Evolutionary conservation across 2,329 filamentous ascomycete genomes (phyloP), one percentile per base, ranked within the genome.

Genomic region (Proliferodiscus dingleyae): DNA sequence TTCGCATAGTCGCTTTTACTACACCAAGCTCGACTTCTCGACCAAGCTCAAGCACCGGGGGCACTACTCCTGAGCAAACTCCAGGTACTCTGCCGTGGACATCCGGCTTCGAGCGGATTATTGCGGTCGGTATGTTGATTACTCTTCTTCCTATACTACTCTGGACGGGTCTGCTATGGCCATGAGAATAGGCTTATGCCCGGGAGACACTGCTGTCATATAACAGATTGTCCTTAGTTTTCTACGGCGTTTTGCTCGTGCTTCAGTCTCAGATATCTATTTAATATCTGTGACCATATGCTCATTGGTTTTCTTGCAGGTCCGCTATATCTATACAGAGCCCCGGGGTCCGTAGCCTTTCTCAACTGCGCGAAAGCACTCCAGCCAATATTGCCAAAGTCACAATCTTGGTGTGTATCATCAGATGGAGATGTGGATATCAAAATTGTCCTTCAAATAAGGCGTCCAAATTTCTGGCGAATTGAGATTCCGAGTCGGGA

Each of bases 331-430:
- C 88, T 96, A 52, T 95, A 96, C 64, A 83, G 87, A 58, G 85
- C 93, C 26, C 86, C 87, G 6, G 87, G 88, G 16, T 88, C 88
- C 8, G 87, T 93, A 13, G 87, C 88, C 10, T 96, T 95, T 60
- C 74, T 96, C 8, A 91, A 86, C 65, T 95, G 89, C 53, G 87
- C 87, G 49, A 81, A 80, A 45, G 83, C 90, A 13, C 75, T 95
- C 15, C 87, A 93, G 59, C 86, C 90, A 9, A 93, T 96, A 51
- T 70, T 96, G 42, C 88, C 87, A 19, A 88, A 88, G 64, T 94
- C 89, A 47, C 89, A 95, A 66, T 94, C 87, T 62, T 96, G 32
- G 15, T 90, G 90, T 94, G 87, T 64, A 85, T 96, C 24, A 26
- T 11, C 24, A 11, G 24, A 26, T 26, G 11, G 24, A 26, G 87